phyloP scores from a whole-genome alignment of 2,329 filamentous ascomycete genomes.

The Penicillium sp. region DNA sequence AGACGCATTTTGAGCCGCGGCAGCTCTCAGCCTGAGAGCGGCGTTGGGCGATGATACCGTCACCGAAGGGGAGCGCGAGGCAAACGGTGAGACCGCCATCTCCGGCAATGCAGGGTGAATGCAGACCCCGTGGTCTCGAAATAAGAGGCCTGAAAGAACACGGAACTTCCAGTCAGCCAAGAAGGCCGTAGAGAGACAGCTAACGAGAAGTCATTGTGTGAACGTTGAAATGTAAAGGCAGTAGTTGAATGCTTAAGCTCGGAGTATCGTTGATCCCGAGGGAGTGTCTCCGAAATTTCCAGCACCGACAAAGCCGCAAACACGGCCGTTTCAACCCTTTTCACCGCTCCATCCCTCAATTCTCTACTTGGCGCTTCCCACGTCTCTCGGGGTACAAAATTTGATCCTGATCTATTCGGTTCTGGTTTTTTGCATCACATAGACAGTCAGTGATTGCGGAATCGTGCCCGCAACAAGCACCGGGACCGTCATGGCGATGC shows the following conservation, averaged over 20 bases:
- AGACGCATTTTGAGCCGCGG: constrained; percentile 28
- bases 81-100: constrained; percentile 44
- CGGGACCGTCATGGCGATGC: constrained; percentile 27
- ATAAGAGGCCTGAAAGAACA: neutral
- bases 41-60: constrained; percentile 31
- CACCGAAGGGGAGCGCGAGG: constrained; percentile 36
- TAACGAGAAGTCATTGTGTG: neutral
- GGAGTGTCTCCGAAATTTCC: constrained; percentile 29
- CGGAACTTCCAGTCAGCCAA: neutral
- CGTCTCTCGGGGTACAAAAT: neutral
- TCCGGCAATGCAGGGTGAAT: constrained; percentile 3
- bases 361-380: neutral
- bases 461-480: constrained; percentile 4
- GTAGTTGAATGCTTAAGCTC: constrained; percentile 3
- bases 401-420: neutral
- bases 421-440: neutral
- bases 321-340: constrained; percentile 6
- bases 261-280: constrained; percentile 31
- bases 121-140: neutral
- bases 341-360: neutral
- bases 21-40: constrained; percentile 33
- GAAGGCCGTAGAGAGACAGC: neutral
- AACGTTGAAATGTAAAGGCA: neutral
- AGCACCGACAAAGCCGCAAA: constrained; percentile 5
- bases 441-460: constrained; percentile 1